Conservation (phyloP, 2,329 filamentous ascomycete species). For the Fusarium napiforme region DNA sequence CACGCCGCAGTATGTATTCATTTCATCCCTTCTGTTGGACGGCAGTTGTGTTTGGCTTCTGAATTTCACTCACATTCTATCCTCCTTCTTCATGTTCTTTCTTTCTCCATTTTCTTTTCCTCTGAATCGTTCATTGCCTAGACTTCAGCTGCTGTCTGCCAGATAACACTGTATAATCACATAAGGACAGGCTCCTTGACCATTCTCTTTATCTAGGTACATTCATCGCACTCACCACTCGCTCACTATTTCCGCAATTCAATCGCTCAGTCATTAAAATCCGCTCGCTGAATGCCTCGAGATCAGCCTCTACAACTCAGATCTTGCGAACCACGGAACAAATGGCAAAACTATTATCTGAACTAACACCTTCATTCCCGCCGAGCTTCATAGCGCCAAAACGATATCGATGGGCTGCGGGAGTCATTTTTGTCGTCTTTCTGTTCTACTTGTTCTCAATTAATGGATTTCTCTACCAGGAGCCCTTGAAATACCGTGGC, state of each 20-base stretch:
- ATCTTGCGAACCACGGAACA: not conserved
- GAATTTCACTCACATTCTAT: not conserved
- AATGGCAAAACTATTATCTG: not conserved
- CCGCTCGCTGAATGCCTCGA: rapidly evolving
- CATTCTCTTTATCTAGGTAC: too few species aligned
- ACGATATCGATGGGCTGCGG: not conserved
- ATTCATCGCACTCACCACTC: too few species aligned
- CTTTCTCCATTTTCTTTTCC: not conserved
- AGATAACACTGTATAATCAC: not conserved
- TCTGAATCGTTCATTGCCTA: not conserved
- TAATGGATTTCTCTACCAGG: rapidly evolving
- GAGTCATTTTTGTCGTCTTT: not conserved
- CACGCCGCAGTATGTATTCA: not conserved
- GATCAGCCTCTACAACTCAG: too few species aligned
- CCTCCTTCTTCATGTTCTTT: not conserved
- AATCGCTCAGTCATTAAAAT: too few species aligned
- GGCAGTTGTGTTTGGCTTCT: not conserved
- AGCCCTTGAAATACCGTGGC: not conserved
- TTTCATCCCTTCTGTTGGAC: not conserved
- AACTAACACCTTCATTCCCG: not conserved
- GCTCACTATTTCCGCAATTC: too few species aligned
- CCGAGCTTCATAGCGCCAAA: rapidly evolving
- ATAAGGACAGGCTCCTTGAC: not conserved
- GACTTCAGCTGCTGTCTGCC: not conserved
- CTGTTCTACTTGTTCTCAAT: not conserved